Evolutionary conservation across 129 eudicot genomes (phyloP).

Genomic region (Centella asiatica): DNA sequence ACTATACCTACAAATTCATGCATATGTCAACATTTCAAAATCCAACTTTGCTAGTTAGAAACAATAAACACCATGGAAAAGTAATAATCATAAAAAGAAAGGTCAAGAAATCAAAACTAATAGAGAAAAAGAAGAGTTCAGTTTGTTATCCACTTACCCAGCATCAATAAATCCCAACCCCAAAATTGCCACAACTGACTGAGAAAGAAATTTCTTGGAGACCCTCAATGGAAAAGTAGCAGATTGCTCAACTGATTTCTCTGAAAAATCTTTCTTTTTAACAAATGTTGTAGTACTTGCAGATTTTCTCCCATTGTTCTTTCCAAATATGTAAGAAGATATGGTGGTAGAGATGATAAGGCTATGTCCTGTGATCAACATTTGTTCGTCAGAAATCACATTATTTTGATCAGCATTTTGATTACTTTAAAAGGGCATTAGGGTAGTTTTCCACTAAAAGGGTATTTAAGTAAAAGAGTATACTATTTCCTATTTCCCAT

Average conservation of each 20-base stretch:
- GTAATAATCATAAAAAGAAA: not conserved
- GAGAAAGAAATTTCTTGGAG: constrained; percentile 32
- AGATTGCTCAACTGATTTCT: constrained; percentile 21
- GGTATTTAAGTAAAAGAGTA: too few relatives aligned
- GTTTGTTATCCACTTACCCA: constrained; percentile 47
- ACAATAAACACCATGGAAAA: not conserved
- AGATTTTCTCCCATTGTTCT: constrained; percentile 16
- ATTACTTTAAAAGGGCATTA: too few relatives aligned
- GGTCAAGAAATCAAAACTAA: not conserved
- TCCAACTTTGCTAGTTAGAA: not conserved
- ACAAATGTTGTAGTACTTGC: constrained; percentile 24
- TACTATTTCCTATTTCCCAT: too few relatives aligned
- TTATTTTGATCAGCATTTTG: too few relatives aligned
- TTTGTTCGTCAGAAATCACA: too few relatives aligned
- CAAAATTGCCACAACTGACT: constrained; percentile 51
- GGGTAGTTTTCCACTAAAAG: too few relatives aligned
- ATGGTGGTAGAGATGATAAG: constrained; percentile 17
- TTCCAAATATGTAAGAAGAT: constrained; percentile 17
- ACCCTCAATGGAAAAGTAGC: constrained; percentile 24
- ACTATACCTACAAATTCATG: constrained; percentile 58
- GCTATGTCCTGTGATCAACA: constrained; percentile 43
- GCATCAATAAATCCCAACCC: constrained; percentile 91
- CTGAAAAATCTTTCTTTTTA: constrained; percentile 35
- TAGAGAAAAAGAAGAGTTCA: too few relatives aligned
- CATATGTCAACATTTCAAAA: not conserved